These are phyloP conservation scores for Dendrostoma leiphaemia DNA, from an alignment of 2,329 filamentous ascomycete species.

Conservation along the genomic window DNA sequence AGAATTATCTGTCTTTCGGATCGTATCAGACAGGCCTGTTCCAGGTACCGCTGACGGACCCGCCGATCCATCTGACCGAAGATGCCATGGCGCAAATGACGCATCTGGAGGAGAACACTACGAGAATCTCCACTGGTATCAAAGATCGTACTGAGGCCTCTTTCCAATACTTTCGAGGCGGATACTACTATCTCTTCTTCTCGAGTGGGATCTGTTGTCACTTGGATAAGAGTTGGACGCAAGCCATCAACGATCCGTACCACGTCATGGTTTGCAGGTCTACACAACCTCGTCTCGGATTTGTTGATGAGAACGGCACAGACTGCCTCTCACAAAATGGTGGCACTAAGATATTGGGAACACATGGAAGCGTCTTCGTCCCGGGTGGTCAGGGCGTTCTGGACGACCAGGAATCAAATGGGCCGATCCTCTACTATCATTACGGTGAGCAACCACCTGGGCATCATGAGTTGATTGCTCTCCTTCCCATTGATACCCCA, in stretches of 20 bases:
- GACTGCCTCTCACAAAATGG: constrained; percentile 51
- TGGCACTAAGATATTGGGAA: constrained; percentile 56
- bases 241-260: constrained; percentile 58
- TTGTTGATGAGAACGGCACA: constrained; percentile 54
- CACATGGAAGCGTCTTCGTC: constrained; percentile 57
- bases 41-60: constrained; percentile 23
- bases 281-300: constrained; percentile 47
- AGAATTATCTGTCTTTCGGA: constrained; percentile 22
- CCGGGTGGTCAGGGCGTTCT: constrained; percentile 62
- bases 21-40: constrained; percentile 25
- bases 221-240: constrained; percentile 44
- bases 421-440: constrained; percentile 61
- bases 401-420: constrained; percentile 40
- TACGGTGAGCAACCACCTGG: constrained; percentile 42
- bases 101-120: constrained; percentile 19
- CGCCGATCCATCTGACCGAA: constrained; percentile 22
- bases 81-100: neutral
- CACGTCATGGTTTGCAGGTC: constrained; percentile 63
- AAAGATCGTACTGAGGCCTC: constrained; percentile 42
- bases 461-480: no score
- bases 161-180: constrained; percentile 53
- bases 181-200: constrained; percentile 65
- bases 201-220: constrained; percentile 59
- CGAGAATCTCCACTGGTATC: constrained; percentile 12
- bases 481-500: constrained; percentile 14